Base-by-base conservation (phyloP, 257 asterid genomes). In the Fraxinus pennsylvanica region DNA sequence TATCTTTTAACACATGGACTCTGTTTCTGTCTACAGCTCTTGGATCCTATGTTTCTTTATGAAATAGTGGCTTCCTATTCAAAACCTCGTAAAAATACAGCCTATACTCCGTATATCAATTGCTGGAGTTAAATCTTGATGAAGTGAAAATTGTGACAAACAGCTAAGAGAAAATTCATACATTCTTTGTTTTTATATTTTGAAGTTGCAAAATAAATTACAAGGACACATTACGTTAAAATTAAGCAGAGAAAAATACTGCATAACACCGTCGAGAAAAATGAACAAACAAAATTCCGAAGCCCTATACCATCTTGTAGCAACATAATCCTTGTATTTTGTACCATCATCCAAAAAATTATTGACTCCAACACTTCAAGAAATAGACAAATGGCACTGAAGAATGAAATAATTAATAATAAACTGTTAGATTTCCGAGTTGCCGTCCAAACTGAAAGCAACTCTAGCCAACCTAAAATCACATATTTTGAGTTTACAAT, bases 401-500 rank as follows among this genome's bases (percentile, higher is more conserved):
- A 19, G 65, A 68, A 69, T 59, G 13, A 22, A 6, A 35, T 33
- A 63, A 59, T 47, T 30, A 47, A 63, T 59, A 29, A 72, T 73
- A 32, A 45, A 65, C 32, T 25, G 61, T 66, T n/a, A 71, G 41
- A 68, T 19, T 19, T 33, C 73, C 69, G 19, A 59, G 39, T 71
- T 73, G 92, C 97, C 97, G 98, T 94, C 98, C 98, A 94, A 88
- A 92, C 27, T 92, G 88, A 94, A 91, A 69, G 98, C 96, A 85
- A 91, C 98, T 87, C 98, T 90, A 30, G 98, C 98, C 91, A 92
- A 83, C 72, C 98, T 97, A 75, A 94, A 91, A 91, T 92, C 98
- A 82, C 98, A 94, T 74, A 94, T 92, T 85, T 94, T 92, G 83
- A 94, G 93, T 85, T 94, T 94, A 80, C 97, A 94, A 81, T 94